phyloP scores from a whole-genome alignment of 305 asterid genomes.

The Withania somnifera region DNA sequence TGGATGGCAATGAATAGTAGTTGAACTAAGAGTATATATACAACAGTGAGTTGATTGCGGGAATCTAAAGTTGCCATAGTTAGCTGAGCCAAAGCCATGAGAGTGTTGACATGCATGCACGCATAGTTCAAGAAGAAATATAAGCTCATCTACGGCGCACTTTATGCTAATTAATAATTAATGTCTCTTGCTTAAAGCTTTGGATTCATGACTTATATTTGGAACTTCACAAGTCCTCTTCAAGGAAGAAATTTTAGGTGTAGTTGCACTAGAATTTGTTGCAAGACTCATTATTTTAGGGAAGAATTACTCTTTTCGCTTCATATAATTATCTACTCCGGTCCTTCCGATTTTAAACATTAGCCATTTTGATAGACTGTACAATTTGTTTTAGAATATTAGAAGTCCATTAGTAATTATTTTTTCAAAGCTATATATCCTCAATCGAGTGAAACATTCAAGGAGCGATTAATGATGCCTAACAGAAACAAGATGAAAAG shows the following conservation, averaged over 20 bases:
- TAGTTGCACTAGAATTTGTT: constrained; percentile 19
- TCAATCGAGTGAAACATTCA: too few relatives aligned
- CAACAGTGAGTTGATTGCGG: not conserved
- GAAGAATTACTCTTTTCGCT: not conserved
- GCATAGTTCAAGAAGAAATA: constrained; percentile 35
- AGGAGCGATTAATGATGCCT: too few relatives aligned
- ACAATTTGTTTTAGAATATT: too few relatives aligned
- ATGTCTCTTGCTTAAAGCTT: constrained; percentile 9
- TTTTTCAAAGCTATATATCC: too few relatives aligned
- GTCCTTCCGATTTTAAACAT: not conserved
- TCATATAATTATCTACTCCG: too few relatives aligned
- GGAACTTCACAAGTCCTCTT: not conserved
- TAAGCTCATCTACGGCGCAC: constrained; percentile 41
- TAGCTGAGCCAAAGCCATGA: constrained; percentile 1
- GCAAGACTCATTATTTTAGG: constrained; percentile 18
- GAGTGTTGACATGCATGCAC: constrained; percentile 28
- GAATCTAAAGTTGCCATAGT: not conserved
- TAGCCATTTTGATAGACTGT: not conserved
- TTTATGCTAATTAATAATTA: constrained; percentile 32
- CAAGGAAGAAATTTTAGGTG: not conserved
- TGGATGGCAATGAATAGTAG: constrained; percentile 6
- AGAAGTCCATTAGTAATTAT: too few relatives aligned
- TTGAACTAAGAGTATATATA: constrained; percentile 13
- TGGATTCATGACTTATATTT: too few relatives aligned
- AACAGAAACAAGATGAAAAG: too few relatives aligned